Evolutionary conservation across 176 grass and related monocot species (phyloP), one percentile per base, ranked within the genome.

Genomic region (Sorghum bicolor): DNA sequence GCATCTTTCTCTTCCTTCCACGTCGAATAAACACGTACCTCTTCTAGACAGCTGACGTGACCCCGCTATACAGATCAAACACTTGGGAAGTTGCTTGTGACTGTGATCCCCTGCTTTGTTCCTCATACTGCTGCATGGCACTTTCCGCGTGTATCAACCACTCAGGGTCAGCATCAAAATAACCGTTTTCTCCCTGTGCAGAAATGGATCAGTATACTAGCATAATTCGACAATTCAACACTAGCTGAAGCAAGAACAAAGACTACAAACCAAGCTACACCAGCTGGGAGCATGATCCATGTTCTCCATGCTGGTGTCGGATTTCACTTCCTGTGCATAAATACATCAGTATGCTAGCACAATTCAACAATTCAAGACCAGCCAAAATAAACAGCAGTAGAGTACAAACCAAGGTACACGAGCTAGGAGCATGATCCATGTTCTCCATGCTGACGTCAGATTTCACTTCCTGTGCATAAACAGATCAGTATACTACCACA

Each of bases 381-480:
- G 53, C 53, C 10, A 22, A 58, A 58, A 24, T 24, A 58, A 24
- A 24, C 25, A 24, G 2, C 53, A 58, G 53, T 24, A 37, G 53
- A 58, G 22, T 58, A n/a, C 22, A 58, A 58, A 58, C 53, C 53
- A 10, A 58, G 53, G 8, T 58, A 58, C 22, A 58, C 22, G 3
- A 24, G 53, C 53, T 24, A 58, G 53, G 53, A 58, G 53, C 7
- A 58, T 8, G 17, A 57, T n/a, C 52, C 7, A 3, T 57, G 20
- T 57, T 57, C 47, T 50, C 47, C 0, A 50, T 50, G 47, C 47
- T 50, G 5, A 6, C 16, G 3, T 50, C 47, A 19, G 47, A 50
- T 19, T 50, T 50, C 47, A 50, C 63, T 53, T 86, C 86, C 95
- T 97, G 90, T 37, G 11, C 39, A 86, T 58, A 52, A 20, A 32